Base-by-base conservation (phyloP, 1,139 yeast species). In the Debaryomycetaceae sp. region DNA sequence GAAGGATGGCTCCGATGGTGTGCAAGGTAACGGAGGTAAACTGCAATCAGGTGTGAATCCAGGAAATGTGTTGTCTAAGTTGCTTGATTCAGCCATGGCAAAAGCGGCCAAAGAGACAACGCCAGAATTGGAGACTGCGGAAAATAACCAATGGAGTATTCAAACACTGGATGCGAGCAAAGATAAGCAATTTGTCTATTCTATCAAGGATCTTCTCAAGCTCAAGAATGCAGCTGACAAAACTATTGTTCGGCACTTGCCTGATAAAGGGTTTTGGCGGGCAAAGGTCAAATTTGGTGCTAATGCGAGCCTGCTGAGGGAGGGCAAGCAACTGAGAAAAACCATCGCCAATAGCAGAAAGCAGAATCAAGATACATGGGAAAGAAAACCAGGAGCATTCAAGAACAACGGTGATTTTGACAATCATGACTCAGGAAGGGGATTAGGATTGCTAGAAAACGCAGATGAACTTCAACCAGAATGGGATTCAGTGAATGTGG, bases 401-500 rank as follows among this genome's bases (percentile, higher is more conserved):
- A 47, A 42, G 44, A 62, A 53, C 39, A 45, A 46, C 14, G 52
- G 53, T 38, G 73, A 63, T 37, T 52, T 66, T 40, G 73, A 65
- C 47, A 45, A 58, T 30, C 55, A 66, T 50, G 58, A 66, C 11
- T 45, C 53, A 9, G 74, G 63, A 33, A 66, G 60, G 45, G 64
- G 66, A 38, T 58, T 67, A 6, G 68, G 63, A 45, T 57, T 67
- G 34, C 54, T 68, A 43, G 76, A 72, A 42, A 65, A 61, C 2
- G 70, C 66, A 13, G 76, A 74, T 27, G 79, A 72, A 42, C 68
- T 56, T n/a, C 69, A 68, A 6, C 81, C 82, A 0, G 82, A 76
- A 45, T 81, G 85, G 85, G 74, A 76, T 53, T 56, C 72, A 7
- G 71, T 62, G 1, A 70, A 66, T 20, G 43, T 62, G 53, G 48